Conservation (phyloP, 1,139 yeast species). For the Candida neerlandica region DNA sequence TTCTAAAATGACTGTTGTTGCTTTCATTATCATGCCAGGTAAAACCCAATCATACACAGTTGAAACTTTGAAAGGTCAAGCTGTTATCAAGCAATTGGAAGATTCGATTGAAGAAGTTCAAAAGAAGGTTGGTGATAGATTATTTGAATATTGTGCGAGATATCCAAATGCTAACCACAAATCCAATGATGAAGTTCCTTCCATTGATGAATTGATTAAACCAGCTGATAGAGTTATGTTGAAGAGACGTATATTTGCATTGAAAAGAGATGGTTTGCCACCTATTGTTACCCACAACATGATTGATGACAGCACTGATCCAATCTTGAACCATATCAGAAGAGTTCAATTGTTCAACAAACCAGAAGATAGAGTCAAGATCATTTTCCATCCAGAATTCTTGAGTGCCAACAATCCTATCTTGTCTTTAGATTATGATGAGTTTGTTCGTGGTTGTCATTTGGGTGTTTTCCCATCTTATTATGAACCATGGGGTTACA, state of each 20-base stretch:
- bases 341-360: conserved; percentile 88
- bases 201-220: conserved; percentile 78
- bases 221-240: conserved; percentile 87
- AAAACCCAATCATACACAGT: conserved; percentile 91
- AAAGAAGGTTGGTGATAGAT: conserved; percentile 79
- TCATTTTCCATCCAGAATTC: conserved; percentile 97
- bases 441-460: conserved; percentile 97
- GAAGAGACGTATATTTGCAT: conserved; percentile 91
- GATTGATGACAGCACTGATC: conserved; percentile 90
- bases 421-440: conserved; percentile 91
- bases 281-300: conserved; percentile 98
- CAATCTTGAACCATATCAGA: conserved; percentile 89
- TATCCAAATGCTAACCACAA: conserved; percentile 62
- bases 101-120: conserved; percentile 89
- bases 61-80: conserved; percentile 95
- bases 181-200: conserved; percentile 47
- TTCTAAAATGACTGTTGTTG: conserved; percentile 90
- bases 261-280: conserved; percentile 85
- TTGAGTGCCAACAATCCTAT: conserved; percentile 94
- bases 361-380: conserved; percentile 89
- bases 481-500: conserved; percentile 99
- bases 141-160: conserved; percentile 89
- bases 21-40: conserved; percentile 99
- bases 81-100: conserved; percentile 90
- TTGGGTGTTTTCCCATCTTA: conserved; percentile 98